Evolutionary conservation across 2,329 filamentous ascomycete species (phyloP), one percentile per base, ranked within the genome.

Genomic region (Lasiodiplodia sp.): DNA sequence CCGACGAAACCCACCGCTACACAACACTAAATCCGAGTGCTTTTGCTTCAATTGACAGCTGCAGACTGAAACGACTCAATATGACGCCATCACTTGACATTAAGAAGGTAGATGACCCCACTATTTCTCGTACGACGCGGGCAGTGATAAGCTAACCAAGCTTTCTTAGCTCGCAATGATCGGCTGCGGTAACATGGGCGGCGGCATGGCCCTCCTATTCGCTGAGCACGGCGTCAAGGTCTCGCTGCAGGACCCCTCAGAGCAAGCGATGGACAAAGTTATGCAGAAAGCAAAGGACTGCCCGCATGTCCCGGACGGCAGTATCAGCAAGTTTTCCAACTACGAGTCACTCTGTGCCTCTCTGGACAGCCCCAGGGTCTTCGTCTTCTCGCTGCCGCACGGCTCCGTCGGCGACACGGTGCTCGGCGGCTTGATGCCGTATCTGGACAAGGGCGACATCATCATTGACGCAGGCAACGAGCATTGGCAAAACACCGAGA

Each of bases 391-490:
- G 38, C 77, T 86, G 5, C 85, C 86, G 1, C 85, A 87, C 70
- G 80, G 83, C 11, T 74, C 71, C 31, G 80, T 82, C 2, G 83
- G 82, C n/a, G 84, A 86, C 71, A 79, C 75, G 3, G 83, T 85
- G 2, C 76, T 86, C 2, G 79, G 79, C 68, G 78, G 81, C 66
- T 68, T 88, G 34, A 81, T 83, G 71, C 81, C 82, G 1, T 81
- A 86, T 70, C 79, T 92, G 3, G 82, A 84, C 21, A 81, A 81
- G 55, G 87, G 86, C 16, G 90, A 92, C 74, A 87, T 92, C 64
- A 87, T 92, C 67, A 83, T 92, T 38, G 90, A 92, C 74, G 88
- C 87, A 11, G 88, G 87, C 0, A 92, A 92, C 73, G 89, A 92
- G 77, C 83, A 90, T 74, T 92, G 88, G 78, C 79, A 84, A 44